These are phyloP conservation scores for Ophiosphaerella narmari DNA, from an alignment of 2,329 filamentous ascomycete species.

Conservation along the genomic window DNA sequence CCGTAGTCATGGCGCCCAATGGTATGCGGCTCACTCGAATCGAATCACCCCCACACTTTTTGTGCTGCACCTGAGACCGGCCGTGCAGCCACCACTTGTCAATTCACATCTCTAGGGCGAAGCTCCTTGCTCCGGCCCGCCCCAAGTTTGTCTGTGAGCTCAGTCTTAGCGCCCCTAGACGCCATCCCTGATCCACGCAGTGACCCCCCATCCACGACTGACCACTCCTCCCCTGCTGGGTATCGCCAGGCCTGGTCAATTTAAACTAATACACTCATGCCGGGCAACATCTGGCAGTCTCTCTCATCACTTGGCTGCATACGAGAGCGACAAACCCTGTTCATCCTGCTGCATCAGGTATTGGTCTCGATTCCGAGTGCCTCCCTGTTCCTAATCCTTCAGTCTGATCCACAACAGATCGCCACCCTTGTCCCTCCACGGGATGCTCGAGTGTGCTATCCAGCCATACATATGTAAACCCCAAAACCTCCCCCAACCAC, in stretches of 20 bases:
- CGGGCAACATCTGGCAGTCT: slow-evolving; percentile 28
- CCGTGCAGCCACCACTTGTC: slow-evolving; percentile 34
- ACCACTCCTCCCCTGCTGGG: slow-evolving; percentile 21
- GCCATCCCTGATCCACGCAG: slow-evolving; percentile 34
- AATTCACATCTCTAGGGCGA: slow-evolving; percentile 31
- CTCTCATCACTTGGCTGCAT: slow-evolving; percentile 42
- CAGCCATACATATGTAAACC: slow-evolving; percentile 42
- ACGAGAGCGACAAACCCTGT: slow-evolving; percentile 36
- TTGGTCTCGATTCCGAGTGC: slow-evolving; percentile 36
- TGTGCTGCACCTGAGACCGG: slow-evolving; percentile 34
- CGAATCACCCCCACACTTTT: slow-evolving; percentile 36
- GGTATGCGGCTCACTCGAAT: slow-evolving; percentile 25
- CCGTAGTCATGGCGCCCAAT: slow-evolving; percentile 25
- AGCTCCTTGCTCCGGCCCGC: slow-evolving; percentile 31
- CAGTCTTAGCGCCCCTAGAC: slow-evolving; percentile 24
- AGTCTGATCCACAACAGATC: slow-evolving; percentile 37
- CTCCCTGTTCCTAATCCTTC: slow-evolving; percentile 33
- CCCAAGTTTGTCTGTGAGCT: slow-evolving; percentile 23
- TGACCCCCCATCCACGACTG: slow-evolving; percentile 25
- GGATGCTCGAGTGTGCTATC: slow-evolving; percentile 34
- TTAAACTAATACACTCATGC: slow-evolving; percentile 39
- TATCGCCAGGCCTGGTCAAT: slow-evolving; percentile 24
- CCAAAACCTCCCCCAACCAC: slow-evolving; percentile 36
- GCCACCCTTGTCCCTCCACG: slow-evolving; percentile 40
- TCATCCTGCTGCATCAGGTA: slow-evolving; percentile 36